These are phyloP conservation scores for Penicillium cataractarum DNA, from an alignment of 495 filamentous ascomycete genomes.

Conservation along the genomic window DNA sequence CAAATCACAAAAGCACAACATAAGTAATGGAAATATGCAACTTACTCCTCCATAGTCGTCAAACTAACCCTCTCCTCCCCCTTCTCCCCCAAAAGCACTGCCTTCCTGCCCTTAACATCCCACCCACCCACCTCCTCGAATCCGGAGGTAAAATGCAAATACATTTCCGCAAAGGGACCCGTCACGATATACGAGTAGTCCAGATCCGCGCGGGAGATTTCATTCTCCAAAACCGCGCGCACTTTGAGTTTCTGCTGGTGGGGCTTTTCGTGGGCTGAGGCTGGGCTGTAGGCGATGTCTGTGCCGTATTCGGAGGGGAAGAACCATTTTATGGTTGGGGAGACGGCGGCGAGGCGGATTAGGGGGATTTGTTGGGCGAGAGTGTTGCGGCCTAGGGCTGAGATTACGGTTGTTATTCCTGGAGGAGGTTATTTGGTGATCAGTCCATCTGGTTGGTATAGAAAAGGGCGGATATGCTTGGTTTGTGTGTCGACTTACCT, in stretches of 20 bases:
- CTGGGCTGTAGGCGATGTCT: constrained; percentile 67
- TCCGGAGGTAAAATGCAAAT: constrained; percentile 45
- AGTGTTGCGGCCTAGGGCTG: constrained; percentile 61
- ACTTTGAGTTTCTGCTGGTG: constrained; percentile 73
- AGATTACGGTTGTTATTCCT: constrained; percentile 68
- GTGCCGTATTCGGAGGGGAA: constrained; percentile 76
- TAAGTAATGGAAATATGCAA: constrained; percentile 15
- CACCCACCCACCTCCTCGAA: constrained; percentile 53
- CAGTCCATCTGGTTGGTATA: too few species aligned
- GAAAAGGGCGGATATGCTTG: too few species aligned
- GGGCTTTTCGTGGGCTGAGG: constrained; percentile 63
- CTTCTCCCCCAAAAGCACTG: constrained; percentile 58
- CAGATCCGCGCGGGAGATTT: constrained; percentile 45
- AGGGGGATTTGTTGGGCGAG: constrained; percentile 62
- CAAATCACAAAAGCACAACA: not conserved
- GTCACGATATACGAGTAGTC: constrained; percentile 68
- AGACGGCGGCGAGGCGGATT: constrained; percentile 59
- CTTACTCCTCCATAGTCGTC: constrained; percentile 70
- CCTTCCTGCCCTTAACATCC: constrained; percentile 56
- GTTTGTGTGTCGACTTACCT: constrained; percentile 31
- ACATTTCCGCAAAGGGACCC: constrained; percentile 71
- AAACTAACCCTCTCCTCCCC: constrained; percentile 62
- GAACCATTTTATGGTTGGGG: constrained; percentile 63
- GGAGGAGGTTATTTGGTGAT: not conserved
- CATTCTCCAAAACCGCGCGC: constrained; percentile 57